Evolutionary conservation across 192 early-diverging fungal genomes (phyloP).

Genomic region (Thamnidium elegans): DNA sequence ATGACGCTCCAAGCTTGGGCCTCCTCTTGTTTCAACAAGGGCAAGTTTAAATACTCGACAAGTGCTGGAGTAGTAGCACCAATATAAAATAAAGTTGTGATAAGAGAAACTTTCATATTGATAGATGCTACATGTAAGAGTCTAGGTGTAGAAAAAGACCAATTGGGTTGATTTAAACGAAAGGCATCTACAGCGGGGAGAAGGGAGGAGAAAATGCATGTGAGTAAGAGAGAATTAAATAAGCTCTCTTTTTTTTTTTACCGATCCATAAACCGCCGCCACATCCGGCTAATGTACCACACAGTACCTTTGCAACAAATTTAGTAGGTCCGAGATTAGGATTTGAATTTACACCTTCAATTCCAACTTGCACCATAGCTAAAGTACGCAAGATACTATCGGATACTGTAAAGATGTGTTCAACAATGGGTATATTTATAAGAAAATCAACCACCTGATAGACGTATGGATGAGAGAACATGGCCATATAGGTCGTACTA

Average conservation of each 20-base stretch:
- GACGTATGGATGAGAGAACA: conserved; percentile 26
- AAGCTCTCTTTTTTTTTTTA: conserved; percentile 2
- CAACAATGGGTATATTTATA: conserved; percentile 17
- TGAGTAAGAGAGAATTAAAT: not conserved
- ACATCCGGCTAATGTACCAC: conserved; percentile 35
- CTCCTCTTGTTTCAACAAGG: conserved; percentile 15
- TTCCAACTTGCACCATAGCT: conserved; percentile 23
- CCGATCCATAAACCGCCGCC: conserved; percentile 37
- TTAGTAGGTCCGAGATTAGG: conserved; percentile 26
- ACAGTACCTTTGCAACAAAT: conserved; percentile 31
- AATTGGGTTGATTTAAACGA: conserved; percentile 28
- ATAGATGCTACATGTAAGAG: conserved; percentile 20
- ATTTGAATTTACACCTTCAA: conserved; percentile 30
- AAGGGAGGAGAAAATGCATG: not conserved
- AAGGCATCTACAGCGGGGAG: conserved; percentile 27
- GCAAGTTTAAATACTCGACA: conserved; percentile 10
- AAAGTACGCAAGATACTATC: conserved; percentile 27
- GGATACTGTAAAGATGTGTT: conserved; percentile 17
- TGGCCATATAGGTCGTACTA: conserved; percentile 28
- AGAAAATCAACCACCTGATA: conserved; percentile 19
- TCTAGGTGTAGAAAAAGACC: conserved; percentile 36
- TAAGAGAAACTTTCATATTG: conserved; percentile 30
- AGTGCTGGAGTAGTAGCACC: conserved; percentile 21
- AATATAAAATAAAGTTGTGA: conserved; percentile 30
- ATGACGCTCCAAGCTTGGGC: conserved; percentile 31